phyloP scores from a whole-genome alignment of 2,329 filamentous ascomycete species.

The Penicillium hesseltinei region DNA sequence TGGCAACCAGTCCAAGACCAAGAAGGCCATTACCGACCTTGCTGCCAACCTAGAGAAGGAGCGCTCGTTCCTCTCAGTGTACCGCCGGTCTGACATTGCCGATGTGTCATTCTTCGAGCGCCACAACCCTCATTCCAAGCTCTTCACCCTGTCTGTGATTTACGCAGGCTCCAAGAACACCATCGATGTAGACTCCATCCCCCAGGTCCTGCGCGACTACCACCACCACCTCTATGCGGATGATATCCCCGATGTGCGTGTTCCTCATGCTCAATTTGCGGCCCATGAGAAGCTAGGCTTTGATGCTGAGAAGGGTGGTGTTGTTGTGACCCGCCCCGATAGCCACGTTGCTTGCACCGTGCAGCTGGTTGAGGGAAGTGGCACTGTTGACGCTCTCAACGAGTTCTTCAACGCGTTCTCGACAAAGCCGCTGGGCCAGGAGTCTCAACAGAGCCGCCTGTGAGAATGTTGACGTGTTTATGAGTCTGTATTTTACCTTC shows the following conservation, averaged over 20 bases:
- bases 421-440: constrained; percentile 52
- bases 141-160: constrained; percentile 76
- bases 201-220: constrained; percentile 70
- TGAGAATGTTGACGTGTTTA: constrained; percentile 16
- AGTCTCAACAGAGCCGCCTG: constrained; percentile 36
- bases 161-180: constrained; percentile 65
- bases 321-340: constrained; percentile 82
- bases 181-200: constrained; percentile 74
- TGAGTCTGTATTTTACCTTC: constrained; percentile 18
- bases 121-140: constrained; percentile 79
- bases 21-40: constrained; percentile 67
- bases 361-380: constrained; percentile 69
- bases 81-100: constrained; percentile 60
- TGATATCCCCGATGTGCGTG: constrained; percentile 70
- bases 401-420: constrained; percentile 75
- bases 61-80: constrained; percentile 69
- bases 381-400: constrained; percentile 78
- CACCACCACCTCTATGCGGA: constrained; percentile 82
- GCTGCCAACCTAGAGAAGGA: constrained; percentile 62
- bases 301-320: constrained; percentile 67
- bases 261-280: constrained; percentile 67
- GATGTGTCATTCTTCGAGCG: constrained; percentile 71
- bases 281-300: constrained; percentile 88
- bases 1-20: constrained; percentile 62
- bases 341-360: constrained; percentile 80